phyloP scores from a whole-genome alignment of 2,329 filamentous ascomycete species.

The Neonectria ditissima region DNA sequence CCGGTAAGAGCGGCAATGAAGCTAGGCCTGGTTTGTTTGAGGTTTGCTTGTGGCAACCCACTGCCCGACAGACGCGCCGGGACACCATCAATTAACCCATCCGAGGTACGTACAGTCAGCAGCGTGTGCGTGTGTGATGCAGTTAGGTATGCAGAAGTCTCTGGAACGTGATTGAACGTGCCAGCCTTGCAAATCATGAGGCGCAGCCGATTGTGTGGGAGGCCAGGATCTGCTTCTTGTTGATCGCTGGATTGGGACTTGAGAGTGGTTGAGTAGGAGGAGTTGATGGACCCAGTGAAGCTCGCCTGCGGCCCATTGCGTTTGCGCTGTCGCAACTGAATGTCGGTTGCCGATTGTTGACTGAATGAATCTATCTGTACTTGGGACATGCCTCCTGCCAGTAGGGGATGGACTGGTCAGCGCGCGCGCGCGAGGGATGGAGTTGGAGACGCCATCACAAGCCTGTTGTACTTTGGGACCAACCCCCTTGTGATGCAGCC shows the following conservation, averaged over 20 bases:
- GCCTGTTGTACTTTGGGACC: neutral
- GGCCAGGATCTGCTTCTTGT: conserved; percentile 11
- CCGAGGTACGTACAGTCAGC: neutral
- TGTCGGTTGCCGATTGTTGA: neutral
- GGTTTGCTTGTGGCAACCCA: neutral
- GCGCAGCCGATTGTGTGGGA: conserved; percentile 6
- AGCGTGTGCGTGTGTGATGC: neutral
- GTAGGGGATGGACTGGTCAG: neutral
- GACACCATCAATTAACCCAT: neutral
- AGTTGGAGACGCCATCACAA: conserved; percentile 19
- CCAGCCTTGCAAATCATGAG: conserved; percentile 21
- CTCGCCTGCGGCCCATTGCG: neutral
- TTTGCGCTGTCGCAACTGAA: neutral
- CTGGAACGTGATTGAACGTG: conserved; percentile 27
- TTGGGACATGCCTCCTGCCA: neutral
- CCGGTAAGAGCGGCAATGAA: neutral
- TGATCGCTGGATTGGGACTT: conserved; percentile 11
- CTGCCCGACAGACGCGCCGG: neutral
- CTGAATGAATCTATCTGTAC: neutral
- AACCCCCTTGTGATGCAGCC: conserved; percentile 18
- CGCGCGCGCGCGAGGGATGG: conserved; percentile 2
- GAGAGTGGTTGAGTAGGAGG: conserved; percentile 9
- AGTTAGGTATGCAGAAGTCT: conserved; percentile 15
- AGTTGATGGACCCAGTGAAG: neutral
- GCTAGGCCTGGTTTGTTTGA: neutral